These are phyloP conservation scores for Ulota crispa DNA, from an alignment of 225 moss, liverwort and hornwort species.

Conservation along the genomic window DNA sequence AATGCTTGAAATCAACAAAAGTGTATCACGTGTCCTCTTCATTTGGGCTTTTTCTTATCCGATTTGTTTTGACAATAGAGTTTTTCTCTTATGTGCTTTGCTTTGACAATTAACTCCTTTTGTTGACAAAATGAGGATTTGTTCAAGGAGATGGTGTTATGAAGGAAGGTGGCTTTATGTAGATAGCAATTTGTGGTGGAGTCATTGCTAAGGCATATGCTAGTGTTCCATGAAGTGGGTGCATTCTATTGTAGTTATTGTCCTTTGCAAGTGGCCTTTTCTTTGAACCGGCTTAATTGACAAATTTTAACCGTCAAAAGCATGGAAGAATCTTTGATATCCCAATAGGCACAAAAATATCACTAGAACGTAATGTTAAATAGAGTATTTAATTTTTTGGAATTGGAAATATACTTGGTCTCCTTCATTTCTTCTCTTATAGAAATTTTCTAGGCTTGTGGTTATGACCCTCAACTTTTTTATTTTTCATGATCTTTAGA, in stretches of 20 bases:
- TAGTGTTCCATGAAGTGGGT: background rate
- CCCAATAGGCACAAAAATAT: background rate
- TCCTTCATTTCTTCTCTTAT: no score
- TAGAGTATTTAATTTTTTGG: no score
- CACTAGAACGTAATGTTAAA: no score
- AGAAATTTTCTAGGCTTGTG: no score
- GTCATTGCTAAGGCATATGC: background rate
- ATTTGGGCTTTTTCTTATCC: background rate
- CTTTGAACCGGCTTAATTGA: background rate
- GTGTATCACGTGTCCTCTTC: background rate
- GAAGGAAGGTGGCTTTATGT: background rate
- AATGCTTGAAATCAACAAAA: slow-evolving; percentile 5
- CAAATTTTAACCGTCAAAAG: background rate
- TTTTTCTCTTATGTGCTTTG: background rate
- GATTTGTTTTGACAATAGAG: background rate
- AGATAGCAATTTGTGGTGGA: background rate
- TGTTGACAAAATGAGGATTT: background rate
- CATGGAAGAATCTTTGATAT: background rate
- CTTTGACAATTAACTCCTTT: background rate
- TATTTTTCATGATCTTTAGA: no score
- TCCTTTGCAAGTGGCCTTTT: background rate
- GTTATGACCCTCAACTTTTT: no score
- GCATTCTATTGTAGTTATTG: background rate
- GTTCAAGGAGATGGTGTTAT: background rate
- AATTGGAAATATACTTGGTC: no score